These are phyloP conservation scores for Rhododendron mucronatum DNA, from an alignment of 148 eudicot genomes.

Conservation along the genomic window DNA sequence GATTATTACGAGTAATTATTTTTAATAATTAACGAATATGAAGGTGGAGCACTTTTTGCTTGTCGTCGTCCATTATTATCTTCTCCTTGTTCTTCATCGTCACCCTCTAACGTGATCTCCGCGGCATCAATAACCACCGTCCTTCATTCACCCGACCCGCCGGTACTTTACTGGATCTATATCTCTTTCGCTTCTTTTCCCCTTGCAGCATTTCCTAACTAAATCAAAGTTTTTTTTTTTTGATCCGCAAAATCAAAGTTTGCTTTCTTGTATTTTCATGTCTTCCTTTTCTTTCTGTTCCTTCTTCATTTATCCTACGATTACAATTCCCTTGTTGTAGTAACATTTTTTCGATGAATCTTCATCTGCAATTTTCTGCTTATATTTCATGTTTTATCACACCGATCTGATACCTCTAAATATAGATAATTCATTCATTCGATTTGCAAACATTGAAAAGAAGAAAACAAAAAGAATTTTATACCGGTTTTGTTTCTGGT, in stretches of 20 bases:
- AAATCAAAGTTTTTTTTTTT: too few relatives aligned
- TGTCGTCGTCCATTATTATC: neutral
- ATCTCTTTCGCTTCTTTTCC: neutral
- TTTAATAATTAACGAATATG: neutral
- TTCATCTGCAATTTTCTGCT: neutral
- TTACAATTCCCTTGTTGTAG: neutral
- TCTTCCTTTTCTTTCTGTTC: neutral
- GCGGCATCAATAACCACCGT: neutral
- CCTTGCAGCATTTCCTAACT: neutral
- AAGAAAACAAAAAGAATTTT: too few relatives aligned
- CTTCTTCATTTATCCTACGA: neutral
- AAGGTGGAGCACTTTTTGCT: neutral
- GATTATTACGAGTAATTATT: neutral
- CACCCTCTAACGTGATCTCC: constrained; percentile 1
- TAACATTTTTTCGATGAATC: neutral
- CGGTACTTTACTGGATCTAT: neutral
- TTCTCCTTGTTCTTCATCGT: neutral
- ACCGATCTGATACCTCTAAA: neutral
- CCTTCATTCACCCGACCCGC: neutral
- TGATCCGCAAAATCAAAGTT: too few relatives aligned
- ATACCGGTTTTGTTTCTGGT: neutral
- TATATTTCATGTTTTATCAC: neutral
- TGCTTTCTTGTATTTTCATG: too few relatives aligned
- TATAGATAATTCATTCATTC: neutral
- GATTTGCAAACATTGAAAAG: neutral